Conservation (phyloP, 1,284 basidiomycete genomes). For the Mycena sp. region DNA sequence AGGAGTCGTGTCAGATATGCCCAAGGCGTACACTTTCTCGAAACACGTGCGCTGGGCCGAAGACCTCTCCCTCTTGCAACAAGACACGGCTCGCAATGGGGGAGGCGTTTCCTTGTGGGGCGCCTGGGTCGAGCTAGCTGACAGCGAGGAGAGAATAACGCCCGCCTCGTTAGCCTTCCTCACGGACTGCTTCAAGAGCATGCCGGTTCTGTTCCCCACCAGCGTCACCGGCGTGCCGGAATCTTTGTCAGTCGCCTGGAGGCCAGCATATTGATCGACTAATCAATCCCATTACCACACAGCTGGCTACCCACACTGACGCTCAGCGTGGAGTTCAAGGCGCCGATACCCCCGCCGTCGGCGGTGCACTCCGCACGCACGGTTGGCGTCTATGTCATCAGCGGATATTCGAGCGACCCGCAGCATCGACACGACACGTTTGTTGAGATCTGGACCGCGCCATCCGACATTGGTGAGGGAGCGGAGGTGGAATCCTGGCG, state of each 20-base stretch:
- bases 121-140: constrained; percentile 60
- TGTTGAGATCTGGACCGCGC: constrained; percentile 72
- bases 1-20: constrained; percentile 21
- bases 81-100: constrained; percentile 49
- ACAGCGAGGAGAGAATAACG: constrained; percentile 54
- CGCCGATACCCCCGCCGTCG: constrained; percentile 50
- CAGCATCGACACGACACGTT: constrained; percentile 60
- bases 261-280: too few relatives aligned
- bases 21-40: constrained; percentile 24
- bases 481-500: constrained; percentile 55
- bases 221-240: constrained; percentile 41
- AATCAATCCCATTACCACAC: too few relatives aligned
- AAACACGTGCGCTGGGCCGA: constrained; percentile 44
- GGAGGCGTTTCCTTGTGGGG: constrained; percentile 64
- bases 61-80: constrained; percentile 51
- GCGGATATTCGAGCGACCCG: constrained; percentile 55
- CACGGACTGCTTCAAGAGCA: constrained; percentile 57
- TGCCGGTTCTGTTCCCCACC: constrained; percentile 53
- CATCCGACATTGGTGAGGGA: constrained; percentile 59
- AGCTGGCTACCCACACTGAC: constrained; percentile 70
- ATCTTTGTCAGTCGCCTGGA: too few relatives aligned
- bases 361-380: constrained; percentile 45
- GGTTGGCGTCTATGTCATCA: constrained; percentile 50
- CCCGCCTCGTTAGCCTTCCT: constrained; percentile 60
- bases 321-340: constrained; percentile 47